Evolutionary conservation across 1,284 basidiomycete species (phyloP).

Genomic region (Cryptococcus deneoformans): DNA sequence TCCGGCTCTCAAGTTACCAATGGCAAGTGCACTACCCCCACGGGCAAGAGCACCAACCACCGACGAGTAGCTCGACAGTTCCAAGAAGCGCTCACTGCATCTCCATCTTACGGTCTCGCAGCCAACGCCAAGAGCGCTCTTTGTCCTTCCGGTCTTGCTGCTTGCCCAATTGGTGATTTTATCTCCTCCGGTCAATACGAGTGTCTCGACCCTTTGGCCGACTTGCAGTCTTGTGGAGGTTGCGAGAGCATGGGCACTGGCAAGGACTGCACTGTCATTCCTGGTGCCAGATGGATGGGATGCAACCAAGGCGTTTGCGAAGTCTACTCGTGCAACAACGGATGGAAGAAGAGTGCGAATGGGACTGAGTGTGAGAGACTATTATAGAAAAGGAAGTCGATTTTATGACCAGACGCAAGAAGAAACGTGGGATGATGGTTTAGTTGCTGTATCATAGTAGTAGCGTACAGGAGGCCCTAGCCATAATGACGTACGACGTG

Average conservation of each 20-base stretch:
- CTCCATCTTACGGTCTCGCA: slow-evolving; percentile 16
- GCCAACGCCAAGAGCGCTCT: slow-evolving; percentile 37
- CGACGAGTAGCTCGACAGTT: too few relatives aligned
- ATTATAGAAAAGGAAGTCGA: not conserved
- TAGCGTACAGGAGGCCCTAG: too few relatives aligned
- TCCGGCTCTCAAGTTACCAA: slow-evolving; percentile 20
- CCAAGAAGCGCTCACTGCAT: too few relatives aligned
- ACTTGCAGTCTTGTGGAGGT: slow-evolving; percentile 60
- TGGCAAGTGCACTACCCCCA: slow-evolving; percentile 19
- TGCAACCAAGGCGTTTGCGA: slow-evolving; percentile 60
- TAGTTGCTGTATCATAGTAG: too few relatives aligned
- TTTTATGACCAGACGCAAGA: too few relatives aligned
- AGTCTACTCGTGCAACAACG: slow-evolving; percentile 45
- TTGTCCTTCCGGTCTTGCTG: slow-evolving; percentile 60
- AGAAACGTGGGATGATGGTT: too few relatives aligned
- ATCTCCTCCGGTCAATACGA: slow-evolving; percentile 55
- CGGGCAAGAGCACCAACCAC: too few relatives aligned
- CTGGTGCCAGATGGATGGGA: slow-evolving; percentile 65
- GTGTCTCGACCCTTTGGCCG: slow-evolving; percentile 51
- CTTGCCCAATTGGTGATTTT: slow-evolving; percentile 57
- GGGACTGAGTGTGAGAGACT: slow-evolving; percentile 11
- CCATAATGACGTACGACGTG: too few relatives aligned
- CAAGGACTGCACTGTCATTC: slow-evolving; percentile 65
- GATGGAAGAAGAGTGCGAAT: slow-evolving; percentile 23
- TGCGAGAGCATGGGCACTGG: slow-evolving; percentile 63